Conservation (phyloP, 208 protist genomes). For the Crithidia thermophila region DNA sequence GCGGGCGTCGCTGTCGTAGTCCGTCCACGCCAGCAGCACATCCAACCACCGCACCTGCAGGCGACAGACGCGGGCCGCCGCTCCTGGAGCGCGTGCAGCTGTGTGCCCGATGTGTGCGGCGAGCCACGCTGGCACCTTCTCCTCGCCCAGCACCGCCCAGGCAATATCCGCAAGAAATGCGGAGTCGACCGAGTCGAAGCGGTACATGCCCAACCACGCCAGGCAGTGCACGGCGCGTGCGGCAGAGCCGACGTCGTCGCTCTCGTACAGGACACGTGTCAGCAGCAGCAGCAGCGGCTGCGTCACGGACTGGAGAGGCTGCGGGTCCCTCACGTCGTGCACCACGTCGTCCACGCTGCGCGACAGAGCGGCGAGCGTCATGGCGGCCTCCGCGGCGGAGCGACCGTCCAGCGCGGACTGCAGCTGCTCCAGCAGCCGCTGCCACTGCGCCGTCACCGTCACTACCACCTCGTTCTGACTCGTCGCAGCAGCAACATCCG, state of each 20-base stretch:
- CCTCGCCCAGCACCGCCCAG: conserved; percentile 16
- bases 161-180: conserved; percentile 32
- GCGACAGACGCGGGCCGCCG: conserved; percentile 12
- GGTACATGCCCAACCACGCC: conserved; percentile 73
- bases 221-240: conserved; percentile 51
- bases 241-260: conserved; percentile 49
- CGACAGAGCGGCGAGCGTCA: conserved; percentile 46
- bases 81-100: background rate
- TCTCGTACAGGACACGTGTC: conserved; percentile 42
- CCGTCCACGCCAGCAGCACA: conserved; percentile 71
- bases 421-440: conserved; percentile 7
- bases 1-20: conserved; percentile 70
- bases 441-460: conserved; percentile 15
- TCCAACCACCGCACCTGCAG: conserved; percentile 70
- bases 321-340: conserved; percentile 18
- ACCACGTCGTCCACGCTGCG: conserved; percentile 48
- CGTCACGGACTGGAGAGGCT: background rate
- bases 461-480: conserved; percentile 4
- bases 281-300: conserved; percentile 31
- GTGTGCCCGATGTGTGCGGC: background rate
- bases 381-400: conserved; percentile 32
- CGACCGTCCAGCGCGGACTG: conserved; percentile 40
- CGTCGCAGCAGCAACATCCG: background rate
- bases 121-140: conserved; percentile 4
- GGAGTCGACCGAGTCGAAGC: conserved; percentile 66